A percentile compares a stretch with the other conserved stretches of the same genome.
Conservation (phyloP, 78 protist species). For the Pelomyxa schiedti region DNA sequence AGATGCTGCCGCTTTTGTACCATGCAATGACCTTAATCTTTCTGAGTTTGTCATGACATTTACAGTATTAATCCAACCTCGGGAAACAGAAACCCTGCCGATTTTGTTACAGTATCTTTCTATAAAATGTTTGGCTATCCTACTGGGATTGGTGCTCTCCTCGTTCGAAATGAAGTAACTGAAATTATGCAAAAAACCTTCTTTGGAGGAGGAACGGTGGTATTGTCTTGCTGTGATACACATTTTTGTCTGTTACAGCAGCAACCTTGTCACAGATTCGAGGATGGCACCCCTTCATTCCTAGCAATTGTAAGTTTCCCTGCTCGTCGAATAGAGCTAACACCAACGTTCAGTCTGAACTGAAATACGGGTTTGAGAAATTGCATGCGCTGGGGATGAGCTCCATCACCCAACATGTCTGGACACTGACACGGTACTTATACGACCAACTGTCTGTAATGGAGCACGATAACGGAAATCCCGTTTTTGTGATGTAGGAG, state of each 20-base stretch:
- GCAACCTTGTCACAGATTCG: not conserved
- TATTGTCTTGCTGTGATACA: conserved; percentile 15
- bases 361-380: not conserved
- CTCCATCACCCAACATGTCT: conserved; percentile 12
- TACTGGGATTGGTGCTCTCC: conserved; percentile 83
- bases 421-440: conserved; percentile 14
- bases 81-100: too few species aligned
- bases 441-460: conserved; percentile 4
- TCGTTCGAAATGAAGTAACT: conserved; percentile 27
- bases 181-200: conserved; percentile 11
- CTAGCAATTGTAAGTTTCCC: conserved; percentile 2
- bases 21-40: conserved; percentile 40
- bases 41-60: too few species aligned
- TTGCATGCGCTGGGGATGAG: conserved; percentile 4
- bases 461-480: conserved; percentile 16
- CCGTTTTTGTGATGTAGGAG: too few species aligned
- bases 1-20: conserved; percentile 65
- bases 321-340: conserved; percentile 16
- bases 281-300: conserved; percentile 44
- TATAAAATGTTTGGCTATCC: conserved; percentile 92
- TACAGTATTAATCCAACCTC: too few species aligned
- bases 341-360: not conserved
- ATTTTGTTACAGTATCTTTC: conserved; percentile 69
- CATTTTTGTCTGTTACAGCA: conserved; percentile 18
- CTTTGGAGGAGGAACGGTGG: conserved; percentile 79